Percentiles rank a stretch among this genome's conserved stretches.
Conservation (phyloP, 768 basidiomycete species). For the Russula lepida region DNA sequence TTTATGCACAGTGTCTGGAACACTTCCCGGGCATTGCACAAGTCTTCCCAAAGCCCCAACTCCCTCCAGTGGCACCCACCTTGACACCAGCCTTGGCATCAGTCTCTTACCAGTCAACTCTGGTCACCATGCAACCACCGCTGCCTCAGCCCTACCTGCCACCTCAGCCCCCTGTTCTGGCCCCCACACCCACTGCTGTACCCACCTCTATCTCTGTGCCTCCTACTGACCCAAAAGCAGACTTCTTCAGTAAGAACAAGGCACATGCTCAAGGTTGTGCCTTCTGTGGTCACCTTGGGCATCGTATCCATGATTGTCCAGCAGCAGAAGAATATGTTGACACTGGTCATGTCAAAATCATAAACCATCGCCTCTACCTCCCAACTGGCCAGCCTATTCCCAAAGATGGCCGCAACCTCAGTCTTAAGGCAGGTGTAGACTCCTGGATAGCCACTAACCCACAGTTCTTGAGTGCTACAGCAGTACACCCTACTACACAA, state of each 20-base stretch:
- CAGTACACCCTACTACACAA: neutral
- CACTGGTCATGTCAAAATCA: neutral
- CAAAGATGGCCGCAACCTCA: neutral
- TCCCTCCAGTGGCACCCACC: too few species aligned
- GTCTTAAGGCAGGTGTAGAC: neutral
- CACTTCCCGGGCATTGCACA: too few species aligned
- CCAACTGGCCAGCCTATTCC: neutral
- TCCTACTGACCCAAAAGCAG: neutral
- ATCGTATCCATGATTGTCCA: neutral
- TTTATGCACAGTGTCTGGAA: too few species aligned
- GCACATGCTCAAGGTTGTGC: neutral
- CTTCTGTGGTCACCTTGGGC: neutral
- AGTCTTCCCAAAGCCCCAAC: too few species aligned
- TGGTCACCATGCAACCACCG: rapidly evolving
- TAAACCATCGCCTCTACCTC: neutral
- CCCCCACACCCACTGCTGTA: too few species aligned
- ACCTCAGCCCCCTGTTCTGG: too few species aligned
- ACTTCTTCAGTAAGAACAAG: neutral
- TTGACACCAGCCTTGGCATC: too few species aligned
- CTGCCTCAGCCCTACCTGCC: too few species aligned
- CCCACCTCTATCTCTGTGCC: neutral
- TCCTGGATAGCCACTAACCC: neutral
- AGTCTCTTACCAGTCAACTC: too few species aligned
- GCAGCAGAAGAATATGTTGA: neutral
- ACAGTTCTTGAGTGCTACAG: neutral